Evolutionary conservation across 495 filamentous ascomycete species (phyloP).

Genomic region (Cryomyces antarcticus): DNA sequence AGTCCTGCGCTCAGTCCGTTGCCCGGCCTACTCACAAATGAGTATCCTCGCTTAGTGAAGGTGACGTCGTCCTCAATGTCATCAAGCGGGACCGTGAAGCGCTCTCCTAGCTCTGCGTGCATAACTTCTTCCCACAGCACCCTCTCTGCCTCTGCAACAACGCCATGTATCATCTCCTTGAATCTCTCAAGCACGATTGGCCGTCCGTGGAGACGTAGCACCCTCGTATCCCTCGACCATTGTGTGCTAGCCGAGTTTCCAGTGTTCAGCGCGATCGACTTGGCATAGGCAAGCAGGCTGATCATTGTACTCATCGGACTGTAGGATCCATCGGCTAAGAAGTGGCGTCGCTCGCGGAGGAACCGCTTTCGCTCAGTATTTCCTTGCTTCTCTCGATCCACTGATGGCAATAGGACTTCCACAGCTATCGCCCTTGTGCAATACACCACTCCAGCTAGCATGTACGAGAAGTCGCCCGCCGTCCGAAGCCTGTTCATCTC

Average conservation of each 20-base stretch:
- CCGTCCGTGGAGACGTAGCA: no score
- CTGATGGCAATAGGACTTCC: no score
- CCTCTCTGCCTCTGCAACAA: not conserved
- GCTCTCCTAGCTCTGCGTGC: not conserved
- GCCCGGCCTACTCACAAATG: not conserved
- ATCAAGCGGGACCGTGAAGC: not conserved
- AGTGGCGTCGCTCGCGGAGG: no score
- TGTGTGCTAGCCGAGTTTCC: not conserved
- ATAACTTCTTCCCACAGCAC: not conserved
- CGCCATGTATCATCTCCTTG: not conserved
- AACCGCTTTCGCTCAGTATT: no score
- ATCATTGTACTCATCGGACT: no score
- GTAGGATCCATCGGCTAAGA: no score
- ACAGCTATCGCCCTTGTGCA: no score
- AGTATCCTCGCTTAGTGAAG: slow-evolving; percentile 1
- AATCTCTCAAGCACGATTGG: not conserved
- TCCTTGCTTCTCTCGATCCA: no score
- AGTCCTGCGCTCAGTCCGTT: not conserved
- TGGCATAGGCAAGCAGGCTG: not conserved
- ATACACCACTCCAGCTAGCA: no score
- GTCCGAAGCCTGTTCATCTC: no score
- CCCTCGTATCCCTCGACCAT: not conserved
- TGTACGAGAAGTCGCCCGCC: no score
- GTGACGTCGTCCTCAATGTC: not conserved
- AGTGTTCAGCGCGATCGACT: not conserved